A percentile compares a stretch with the other conserved stretches of the same genome.
phyloP scores from a whole-genome alignment of 192 early-diverging fungal species.

The Umbelopsis sp. region DNA sequence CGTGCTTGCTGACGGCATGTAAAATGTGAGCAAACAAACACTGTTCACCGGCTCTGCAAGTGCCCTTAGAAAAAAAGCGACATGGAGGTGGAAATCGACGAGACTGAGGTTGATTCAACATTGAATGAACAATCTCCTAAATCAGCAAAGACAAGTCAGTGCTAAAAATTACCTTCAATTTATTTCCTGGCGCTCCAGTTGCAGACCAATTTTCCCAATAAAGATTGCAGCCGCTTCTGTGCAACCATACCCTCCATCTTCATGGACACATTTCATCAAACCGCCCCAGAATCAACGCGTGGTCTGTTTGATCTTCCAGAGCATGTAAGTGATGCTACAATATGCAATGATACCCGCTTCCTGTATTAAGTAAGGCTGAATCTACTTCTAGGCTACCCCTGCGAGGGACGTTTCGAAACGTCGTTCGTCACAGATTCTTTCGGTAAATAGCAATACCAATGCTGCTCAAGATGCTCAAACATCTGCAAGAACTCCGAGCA shows the following conservation, averaged over 20 bases:
- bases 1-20: background rate
- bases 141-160: background rate
- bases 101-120: constrained; percentile 9
- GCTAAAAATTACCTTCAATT: too few relatives aligned
- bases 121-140: background rate
- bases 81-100: constrained; percentile 27
- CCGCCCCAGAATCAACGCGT: constrained; percentile 44
- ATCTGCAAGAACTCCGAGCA: constrained; percentile 1
- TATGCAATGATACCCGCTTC: background rate
- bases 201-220: constrained; percentile 12
- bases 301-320: constrained; percentile 45
- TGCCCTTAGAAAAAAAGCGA: constrained; percentile 27
- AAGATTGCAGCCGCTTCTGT: constrained; percentile 9
- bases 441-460: background rate
- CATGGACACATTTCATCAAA: constrained; percentile 34
- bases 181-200: background rate
- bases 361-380: too few relatives aligned
- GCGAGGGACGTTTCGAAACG: background rate
- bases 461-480: background rate
- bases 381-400: background rate
- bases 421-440: background rate
- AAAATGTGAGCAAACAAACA: constrained; percentile 30
- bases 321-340: constrained; percentile 1
- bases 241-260: constrained; percentile 15
- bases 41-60: constrained; percentile 31